Base-by-base conservation (phyloP, 805 yeast species). In the Monosporozyma unispora region DNA sequence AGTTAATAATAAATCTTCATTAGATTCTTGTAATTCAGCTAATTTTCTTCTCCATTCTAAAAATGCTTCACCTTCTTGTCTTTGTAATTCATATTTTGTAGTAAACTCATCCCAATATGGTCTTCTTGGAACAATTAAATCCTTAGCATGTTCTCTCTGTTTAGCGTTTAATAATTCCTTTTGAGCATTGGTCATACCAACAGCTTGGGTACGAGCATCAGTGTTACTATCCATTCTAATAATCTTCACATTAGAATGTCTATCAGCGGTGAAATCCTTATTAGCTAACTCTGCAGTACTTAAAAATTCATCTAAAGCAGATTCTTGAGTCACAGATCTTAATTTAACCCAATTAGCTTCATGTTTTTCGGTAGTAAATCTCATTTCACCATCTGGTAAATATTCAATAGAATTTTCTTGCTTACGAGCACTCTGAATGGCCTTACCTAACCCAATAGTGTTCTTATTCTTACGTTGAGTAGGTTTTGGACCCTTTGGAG, bases 281-380 rank as follows among this genome's bases (percentile, higher is more conserved):
- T 89, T 96, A 2, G 97, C 96, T 51, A 93, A 77, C 66, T 88
- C 96, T 1, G 99, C 99, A 7, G 97, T 91, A 61, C 82, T 84
- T 61, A 93, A 77, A 67, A 93, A 90, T 69, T 93, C 99, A 69
- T 93, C 98, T 50, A 93, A 70, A 1, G 97, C 84, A 57, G 84
- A 80, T 66, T 93, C 98, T 60, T 93, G 98, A 0, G 98, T 93
- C 14, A 93, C 95, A 2, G 97, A 89, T 64, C 93, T 79, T 61
- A 93, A 71, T 55, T 89, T 87, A 47, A 87, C 95, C 95, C 96
- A 88, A 53, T 76, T 78, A 12, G 88, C 95, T 62, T 87, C 95
- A 57, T 80, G 86, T 57, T 82, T 83, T 44, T 78, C 82, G 0
- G 96, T 88, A 18, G 95, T 86, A 67, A 88, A 89, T 59, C 96